A percentile compares a stretch with the other conserved stretches of the same genome.
These are phyloP conservation scores for Yarrowia sp. DNA, from an alignment of 805 yeast genomes.

Conservation along the genomic window DNA sequence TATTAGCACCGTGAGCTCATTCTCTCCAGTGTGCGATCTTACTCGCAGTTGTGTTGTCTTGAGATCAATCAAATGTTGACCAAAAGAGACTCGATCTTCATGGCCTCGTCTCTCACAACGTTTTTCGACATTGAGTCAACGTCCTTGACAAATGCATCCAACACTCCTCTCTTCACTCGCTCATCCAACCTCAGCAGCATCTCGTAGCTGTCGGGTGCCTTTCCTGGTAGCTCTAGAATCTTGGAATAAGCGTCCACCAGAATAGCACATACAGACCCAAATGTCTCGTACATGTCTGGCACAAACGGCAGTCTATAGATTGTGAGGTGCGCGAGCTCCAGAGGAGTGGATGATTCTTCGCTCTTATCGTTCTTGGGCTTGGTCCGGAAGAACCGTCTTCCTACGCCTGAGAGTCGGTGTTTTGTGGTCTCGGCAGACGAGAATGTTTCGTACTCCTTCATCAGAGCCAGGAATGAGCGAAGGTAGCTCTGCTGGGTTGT, in stretches of 20 bases:
- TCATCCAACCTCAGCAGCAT: conserved; percentile 31
- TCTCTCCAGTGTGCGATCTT: neutral
- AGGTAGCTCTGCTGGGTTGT: conserved; percentile 28
- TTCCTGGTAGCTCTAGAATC: conserved; percentile 26
- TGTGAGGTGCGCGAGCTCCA: conserved; percentile 29
- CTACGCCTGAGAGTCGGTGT: conserved; percentile 30
- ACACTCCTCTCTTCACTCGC: conserved; percentile 28
- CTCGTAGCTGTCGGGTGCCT: conserved; percentile 29
- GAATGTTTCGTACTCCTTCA: conserved; percentile 31
- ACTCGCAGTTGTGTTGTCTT: neutral
- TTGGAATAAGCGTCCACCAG: conserved; percentile 31
- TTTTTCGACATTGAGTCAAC: conserved; percentile 29
- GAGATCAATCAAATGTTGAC: conserved; percentile 25
- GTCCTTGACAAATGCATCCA: conserved; percentile 32
- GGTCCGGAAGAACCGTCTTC: conserved; percentile 30
- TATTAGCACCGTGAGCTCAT: neutral
- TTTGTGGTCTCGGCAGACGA: conserved; percentile 27
- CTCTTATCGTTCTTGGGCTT: conserved; percentile 29
- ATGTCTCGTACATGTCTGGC: conserved; percentile 35
- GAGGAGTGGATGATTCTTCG: neutral
- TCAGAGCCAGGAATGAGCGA: conserved; percentile 26
- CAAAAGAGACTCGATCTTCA: conserved; percentile 29
- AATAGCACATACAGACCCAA: conserved; percentile 31
- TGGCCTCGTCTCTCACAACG: conserved; percentile 30
- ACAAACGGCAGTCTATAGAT: conserved; percentile 33